These are phyloP conservation scores for Cinchona pubescens DNA, from an alignment of 257 asterid genomes.

Conservation along the genomic window DNA sequence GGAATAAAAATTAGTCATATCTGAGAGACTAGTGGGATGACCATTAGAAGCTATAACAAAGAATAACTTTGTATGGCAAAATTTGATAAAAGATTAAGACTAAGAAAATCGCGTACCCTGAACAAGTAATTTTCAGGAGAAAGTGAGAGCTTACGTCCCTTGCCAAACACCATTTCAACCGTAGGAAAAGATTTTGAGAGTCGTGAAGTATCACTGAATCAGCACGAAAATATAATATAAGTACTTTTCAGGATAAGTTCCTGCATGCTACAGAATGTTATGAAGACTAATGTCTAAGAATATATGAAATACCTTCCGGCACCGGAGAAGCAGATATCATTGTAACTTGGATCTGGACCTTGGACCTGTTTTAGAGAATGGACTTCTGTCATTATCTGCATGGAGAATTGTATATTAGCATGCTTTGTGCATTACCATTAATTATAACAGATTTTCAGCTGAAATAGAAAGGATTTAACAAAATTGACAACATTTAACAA, in stretches of 20 bases:
- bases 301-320: constrained; percentile 73
- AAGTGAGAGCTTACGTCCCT: constrained; percentile 77
- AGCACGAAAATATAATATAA: constrained; percentile 34
- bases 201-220: constrained; percentile 62
- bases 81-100: constrained; percentile 8
- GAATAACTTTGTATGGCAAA: too few species aligned
- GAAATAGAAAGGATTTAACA: not conserved
- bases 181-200: constrained; percentile 74
- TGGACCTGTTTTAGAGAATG: constrained; percentile 66
- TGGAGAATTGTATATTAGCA: constrained; percentile 17
- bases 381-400: constrained; percentile 69
- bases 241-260: constrained; percentile 17
- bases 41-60: not conserved
- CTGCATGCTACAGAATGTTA: not conserved
- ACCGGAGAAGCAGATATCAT: constrained; percentile 94
- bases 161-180: constrained; percentile 82
- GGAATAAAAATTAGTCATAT: constrained; percentile 17
- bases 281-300: not conserved
- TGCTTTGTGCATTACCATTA: not conserved
- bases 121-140: constrained; percentile 95
- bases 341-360: constrained; percentile 92
- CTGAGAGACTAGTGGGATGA: constrained; percentile 7
- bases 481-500: not conserved
- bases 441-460: not conserved
- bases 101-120: constrained; percentile 51